Evolutionary conservation across 2,329 filamentous ascomycete species (phyloP).

Genomic region (Didymella exigua): DNA sequence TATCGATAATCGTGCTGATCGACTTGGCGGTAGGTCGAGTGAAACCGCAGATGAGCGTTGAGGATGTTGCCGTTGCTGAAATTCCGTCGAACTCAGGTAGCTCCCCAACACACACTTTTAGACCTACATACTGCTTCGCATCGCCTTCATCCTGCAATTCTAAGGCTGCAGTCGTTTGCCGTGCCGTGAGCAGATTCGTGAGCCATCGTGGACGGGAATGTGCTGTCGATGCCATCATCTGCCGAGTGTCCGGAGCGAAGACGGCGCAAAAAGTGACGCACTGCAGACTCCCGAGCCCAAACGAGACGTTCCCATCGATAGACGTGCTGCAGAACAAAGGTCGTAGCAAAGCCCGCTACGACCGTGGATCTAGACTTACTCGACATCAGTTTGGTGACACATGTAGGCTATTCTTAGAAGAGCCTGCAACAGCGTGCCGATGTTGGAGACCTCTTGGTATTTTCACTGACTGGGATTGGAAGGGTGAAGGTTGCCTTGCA

Average conservation of each 20-base stretch:
- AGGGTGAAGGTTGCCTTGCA: not conserved
- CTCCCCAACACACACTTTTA: not conserved
- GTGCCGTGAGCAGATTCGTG: not conserved
- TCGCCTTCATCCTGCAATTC: not conserved
- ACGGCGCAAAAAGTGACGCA: not conserved
- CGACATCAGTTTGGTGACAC: not conserved
- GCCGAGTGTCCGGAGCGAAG: not conserved
- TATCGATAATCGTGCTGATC: not conserved
- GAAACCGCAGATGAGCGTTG: not conserved
- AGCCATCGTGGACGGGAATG: not conserved
- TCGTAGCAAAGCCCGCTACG: not conserved
- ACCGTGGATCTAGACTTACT: not conserved
- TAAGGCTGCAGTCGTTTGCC: not conserved
- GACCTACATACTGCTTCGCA: not conserved
- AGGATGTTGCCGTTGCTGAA: not conserved
- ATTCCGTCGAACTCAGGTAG: not conserved
- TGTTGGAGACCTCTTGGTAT: not conserved
- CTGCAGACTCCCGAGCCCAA: not conserved
- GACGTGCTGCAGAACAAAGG: not conserved
- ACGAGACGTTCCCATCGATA: not conserved
- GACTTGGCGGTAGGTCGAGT: not conserved
- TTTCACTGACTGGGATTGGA: not conserved
- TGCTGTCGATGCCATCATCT: not conserved
- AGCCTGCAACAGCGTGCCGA: too few relatives aligned
- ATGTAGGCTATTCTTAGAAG: not conserved